A percentile compares a stretch with the other conserved stretches of the same genome.
phyloP scores from a whole-genome alignment of 768 basidiomycete species.

The Hygrocybe punicea region DNA sequence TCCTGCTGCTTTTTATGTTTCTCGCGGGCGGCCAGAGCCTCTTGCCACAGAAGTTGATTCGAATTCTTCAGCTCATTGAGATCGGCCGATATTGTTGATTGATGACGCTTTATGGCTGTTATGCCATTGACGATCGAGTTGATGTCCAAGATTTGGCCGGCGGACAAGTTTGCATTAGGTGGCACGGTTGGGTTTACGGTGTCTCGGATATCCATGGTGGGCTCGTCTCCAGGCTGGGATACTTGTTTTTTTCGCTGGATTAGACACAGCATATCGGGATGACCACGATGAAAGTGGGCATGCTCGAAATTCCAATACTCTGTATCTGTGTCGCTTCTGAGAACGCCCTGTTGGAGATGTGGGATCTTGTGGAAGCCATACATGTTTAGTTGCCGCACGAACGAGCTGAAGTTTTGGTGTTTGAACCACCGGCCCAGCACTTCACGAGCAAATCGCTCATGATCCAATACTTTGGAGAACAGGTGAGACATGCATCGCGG shows the following conservation, averaged over 20 bases:
- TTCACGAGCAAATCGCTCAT: conserved; percentile 85
- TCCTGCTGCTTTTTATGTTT: conserved; percentile 91
- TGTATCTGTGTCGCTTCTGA: conserved; percentile 74
- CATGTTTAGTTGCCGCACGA: conserved; percentile 93
- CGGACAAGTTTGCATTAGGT: conserved; percentile 26
- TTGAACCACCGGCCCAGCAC: conserved; percentile 96
- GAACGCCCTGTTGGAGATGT: conserved; percentile 90
- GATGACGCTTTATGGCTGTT: conserved; percentile 84
- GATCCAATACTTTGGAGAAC: conserved; percentile 67
- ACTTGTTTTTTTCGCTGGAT: conserved; percentile 85
- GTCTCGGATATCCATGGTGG: conserved; percentile 35
- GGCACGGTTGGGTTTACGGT: conserved; percentile 13
- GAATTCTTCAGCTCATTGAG: conserved; percentile 83
- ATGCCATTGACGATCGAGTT: conserved; percentile 79
- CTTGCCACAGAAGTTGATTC: conserved; percentile 91
- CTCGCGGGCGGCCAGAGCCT: conserved; percentile 72
- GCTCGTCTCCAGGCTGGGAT: conserved; percentile 37
- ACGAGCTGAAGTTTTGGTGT: conserved; percentile 90
- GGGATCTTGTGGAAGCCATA: conserved; percentile 95
- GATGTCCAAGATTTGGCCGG: conserved; percentile 66
- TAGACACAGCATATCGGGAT: conserved; percentile 81
- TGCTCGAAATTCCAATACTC: conserved; percentile 93
- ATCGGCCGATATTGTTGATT: conserved; percentile 86
- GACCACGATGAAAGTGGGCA: conserved; percentile 81
- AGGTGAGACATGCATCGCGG: neutral